phyloP scores from a whole-genome alignment of 2,329 filamentous ascomycete genomes.

The Verticillium isaacii region DNA sequence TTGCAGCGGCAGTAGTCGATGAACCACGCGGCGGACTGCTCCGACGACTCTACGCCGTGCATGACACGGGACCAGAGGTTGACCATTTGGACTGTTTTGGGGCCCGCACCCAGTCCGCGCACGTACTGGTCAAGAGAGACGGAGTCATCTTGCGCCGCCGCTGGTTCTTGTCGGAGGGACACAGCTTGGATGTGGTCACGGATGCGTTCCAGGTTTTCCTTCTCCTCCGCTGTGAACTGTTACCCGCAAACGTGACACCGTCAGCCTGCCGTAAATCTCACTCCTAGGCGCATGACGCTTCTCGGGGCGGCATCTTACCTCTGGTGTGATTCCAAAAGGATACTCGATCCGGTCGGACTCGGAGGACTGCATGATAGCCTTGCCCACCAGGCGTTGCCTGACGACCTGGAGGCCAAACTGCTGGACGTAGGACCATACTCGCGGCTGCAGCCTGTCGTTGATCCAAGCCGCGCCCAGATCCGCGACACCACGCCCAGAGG shows the following conservation, averaged over 20 bases:
- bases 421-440: conserved; percentile 4
- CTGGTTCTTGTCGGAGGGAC: conserved; percentile 18
- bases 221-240: conserved; percentile 25
- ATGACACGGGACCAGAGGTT: conserved; percentile 31
- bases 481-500: conserved; percentile 27
- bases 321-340: conserved; percentile 25
- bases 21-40: conserved; percentile 30
- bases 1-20: conserved; percentile 32
- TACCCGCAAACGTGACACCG: neutral
- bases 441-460: conserved; percentile 48
- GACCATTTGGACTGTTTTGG: conserved; percentile 25
- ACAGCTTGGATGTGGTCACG: conserved; percentile 29
- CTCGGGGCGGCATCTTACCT: conserved; percentile 12
- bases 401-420: conserved; percentile 22
- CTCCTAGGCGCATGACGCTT: neutral
- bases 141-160: conserved; percentile 21
- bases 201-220: conserved; percentile 24
- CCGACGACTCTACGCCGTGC: conserved; percentile 28
- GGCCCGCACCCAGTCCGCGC: conserved; percentile 22
- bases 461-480: conserved; percentile 58
- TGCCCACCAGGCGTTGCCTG: conserved; percentile 22
- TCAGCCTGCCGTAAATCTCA: neutral
- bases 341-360: conserved; percentile 20
- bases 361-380: conserved; percentile 22
- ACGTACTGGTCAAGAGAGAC: conserved; percentile 29